phyloP scores from a whole-genome alignment of 2,329 filamentous ascomycete species.

The Sporothrix euskadiensis region DNA sequence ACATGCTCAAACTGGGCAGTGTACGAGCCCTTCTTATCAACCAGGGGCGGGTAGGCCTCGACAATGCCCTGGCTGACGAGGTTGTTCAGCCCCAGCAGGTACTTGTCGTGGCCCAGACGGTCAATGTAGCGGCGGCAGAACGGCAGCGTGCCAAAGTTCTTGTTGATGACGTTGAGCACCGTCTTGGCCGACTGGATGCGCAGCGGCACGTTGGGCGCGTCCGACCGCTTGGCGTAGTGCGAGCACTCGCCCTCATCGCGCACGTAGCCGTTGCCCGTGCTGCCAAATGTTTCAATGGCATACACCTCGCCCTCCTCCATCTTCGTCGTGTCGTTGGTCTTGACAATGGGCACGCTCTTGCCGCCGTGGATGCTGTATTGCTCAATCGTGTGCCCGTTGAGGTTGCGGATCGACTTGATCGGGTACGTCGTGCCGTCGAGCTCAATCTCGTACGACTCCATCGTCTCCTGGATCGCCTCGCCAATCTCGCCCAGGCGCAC shows the following conservation, averaged over 20 bases:
- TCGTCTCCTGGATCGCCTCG: conserved; percentile 80
- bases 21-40: conserved; percentile 91
- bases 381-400: conserved; percentile 87
- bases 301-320: conserved; percentile 98
- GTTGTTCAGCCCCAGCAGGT: conserved; percentile 87
- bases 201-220: conserved; percentile 74
- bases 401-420: conserved; percentile 81
- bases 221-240: conserved; percentile 76
- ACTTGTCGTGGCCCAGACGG: conserved; percentile 91
- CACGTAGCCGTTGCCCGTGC: conserved; percentile 86
- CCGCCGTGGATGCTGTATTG: conserved; percentile 88
- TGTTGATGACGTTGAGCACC: conserved; percentile 84
- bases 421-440: conserved; percentile 76
- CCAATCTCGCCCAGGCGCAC: conserved; percentile 85
- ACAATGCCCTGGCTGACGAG: conserved; percentile 81
- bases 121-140: conserved; percentile 91
- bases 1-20: conserved; percentile 95
- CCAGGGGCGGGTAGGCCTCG: conserved; percentile 84
- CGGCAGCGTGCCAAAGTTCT: conserved; percentile 91
- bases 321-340: conserved; percentile 82
- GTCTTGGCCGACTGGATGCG: conserved; percentile 80
- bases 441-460: conserved; percentile 91
- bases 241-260: conserved; percentile 86
- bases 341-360: conserved; percentile 93
- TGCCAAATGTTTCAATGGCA: conserved; percentile 94